Evolutionary conservation across 2,329 filamentous ascomycete species (phyloP), one percentile per base, ranked within the genome.

Genomic region (Fusarium sp.): DNA sequence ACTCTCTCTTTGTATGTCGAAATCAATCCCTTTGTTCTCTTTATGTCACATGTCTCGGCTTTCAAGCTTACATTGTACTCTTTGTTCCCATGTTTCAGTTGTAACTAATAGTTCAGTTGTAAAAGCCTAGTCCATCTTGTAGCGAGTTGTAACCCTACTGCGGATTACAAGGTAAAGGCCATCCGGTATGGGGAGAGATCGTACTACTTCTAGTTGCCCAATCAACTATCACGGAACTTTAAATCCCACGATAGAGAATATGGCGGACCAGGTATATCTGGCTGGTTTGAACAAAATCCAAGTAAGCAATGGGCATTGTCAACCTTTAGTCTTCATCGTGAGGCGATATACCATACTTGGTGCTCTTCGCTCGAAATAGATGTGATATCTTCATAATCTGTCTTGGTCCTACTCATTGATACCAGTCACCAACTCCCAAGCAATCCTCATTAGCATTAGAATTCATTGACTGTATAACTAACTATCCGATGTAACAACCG

Each of bases 181-280:
- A 22, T 34, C n/a, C 12, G 55, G 30, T n/a, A 22, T 63, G 71
- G 58, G 70, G 67, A 68, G 70, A 28, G 24, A 70, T 66, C 57
- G 51, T 71, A 28, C 62, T 59, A 24, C 56, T 39, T 51, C 34
- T 17, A 68, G 75, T 77, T 75, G 65, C 70, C 74, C 54, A 74
- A 77, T 75, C 72, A 76, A 75, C 75, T 71, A 66, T 55, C 57
- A 42, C 7, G 10, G 36, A 67, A 61, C 54, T 38, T 48, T 62
- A 44, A 52, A 48, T 26, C 28, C 59, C 15, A 32, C 39, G 54
- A 62, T 34, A 62, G 39, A 39, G 45, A 14, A 50, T 45, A 28
- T n/a, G 28, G n/a, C 36, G 18, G 56, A 41, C 24, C 38, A 14
- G 34, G 30, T 14, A n/a, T 28, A 13, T 30, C 11, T 22, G 26